Evolutionary conservation across 805 yeast genomes (phyloP).

Genomic region (Wickerhamiella sorbophila): DNA sequence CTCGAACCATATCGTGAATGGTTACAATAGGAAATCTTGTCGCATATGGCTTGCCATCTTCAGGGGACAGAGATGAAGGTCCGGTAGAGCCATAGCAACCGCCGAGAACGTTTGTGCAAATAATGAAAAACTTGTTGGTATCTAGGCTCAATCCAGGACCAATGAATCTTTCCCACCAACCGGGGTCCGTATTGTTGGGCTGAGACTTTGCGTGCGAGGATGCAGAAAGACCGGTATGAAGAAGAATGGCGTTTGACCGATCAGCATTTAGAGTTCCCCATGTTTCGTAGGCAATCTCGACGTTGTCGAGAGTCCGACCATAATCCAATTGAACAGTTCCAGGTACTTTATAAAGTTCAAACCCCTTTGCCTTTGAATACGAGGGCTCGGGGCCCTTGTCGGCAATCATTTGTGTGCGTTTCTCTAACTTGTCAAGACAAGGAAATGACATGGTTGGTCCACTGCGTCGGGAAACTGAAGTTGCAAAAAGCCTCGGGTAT

Average conservation of each 20-base stretch:
- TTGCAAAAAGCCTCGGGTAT: too few species aligned
- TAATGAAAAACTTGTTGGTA: constrained; percentile 64
- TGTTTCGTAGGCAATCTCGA: constrained; percentile 78
- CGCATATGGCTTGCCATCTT: constrained; percentile 47
- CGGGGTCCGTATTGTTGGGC: constrained; percentile 47
- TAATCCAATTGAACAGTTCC: constrained; percentile 52
- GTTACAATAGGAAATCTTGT: constrained; percentile 80
- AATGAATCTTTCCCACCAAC: constrained; percentile 95
- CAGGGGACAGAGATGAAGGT: constrained; percentile 68
- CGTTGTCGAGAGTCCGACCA: constrained; percentile 64
- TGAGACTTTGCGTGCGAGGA: constrained; percentile 89
- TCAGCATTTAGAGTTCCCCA: constrained; percentile 66
- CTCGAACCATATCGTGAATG: constrained; percentile 80
- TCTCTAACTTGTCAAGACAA: constrained; percentile 66
- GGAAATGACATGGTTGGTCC: constrained; percentile 39
- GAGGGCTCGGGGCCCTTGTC: constrained; percentile 75
- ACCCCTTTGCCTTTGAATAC: constrained; percentile 60
- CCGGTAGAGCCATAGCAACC: constrained; percentile 96
- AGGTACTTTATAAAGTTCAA: constrained; percentile 28
- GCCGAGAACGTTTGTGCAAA: constrained; percentile 85
- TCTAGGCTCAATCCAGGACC: constrained; percentile 71
- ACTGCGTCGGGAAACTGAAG: background rate
- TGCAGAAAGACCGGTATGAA: constrained; percentile 87
- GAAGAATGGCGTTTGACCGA: constrained; percentile 56
- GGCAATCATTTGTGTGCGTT: constrained; percentile 25